These are phyloP conservation scores for Lodderomyces theae DNA, from an alignment of 1,139 yeast genomes.

Conservation along the genomic window DNA sequence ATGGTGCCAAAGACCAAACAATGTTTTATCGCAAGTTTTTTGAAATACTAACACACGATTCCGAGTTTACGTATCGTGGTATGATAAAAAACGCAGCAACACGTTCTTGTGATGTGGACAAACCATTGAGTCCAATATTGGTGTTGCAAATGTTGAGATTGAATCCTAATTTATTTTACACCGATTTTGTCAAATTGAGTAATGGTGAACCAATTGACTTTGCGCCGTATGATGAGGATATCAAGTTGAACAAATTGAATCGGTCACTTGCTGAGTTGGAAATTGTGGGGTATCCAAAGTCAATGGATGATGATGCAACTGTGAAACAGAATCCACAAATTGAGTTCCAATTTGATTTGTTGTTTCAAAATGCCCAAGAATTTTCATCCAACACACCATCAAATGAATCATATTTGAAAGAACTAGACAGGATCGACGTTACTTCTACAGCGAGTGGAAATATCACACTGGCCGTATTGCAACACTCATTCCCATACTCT, in stretches of 20 bases:
- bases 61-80: constrained; percentile 26
- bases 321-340: neutral
- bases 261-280: neutral
- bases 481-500: neutral
- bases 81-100: constrained; percentile 44
- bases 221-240: constrained; percentile 32
- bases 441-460: too few relatives aligned
- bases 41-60: constrained; percentile 28
- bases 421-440: too few relatives aligned
- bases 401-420: neutral
- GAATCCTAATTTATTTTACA: constrained; percentile 29
- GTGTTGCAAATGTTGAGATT: constrained; percentile 35
- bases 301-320: neutral
- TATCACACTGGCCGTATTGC: too few relatives aligned
- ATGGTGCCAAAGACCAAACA: constrained; percentile 54
- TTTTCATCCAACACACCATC: neutral
- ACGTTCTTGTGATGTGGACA: constrained; percentile 48
- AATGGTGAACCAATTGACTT: constrained; percentile 47
- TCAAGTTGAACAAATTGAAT: neutral
- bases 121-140: constrained; percentile 42
- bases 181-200: constrained; percentile 47
- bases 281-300: neutral
- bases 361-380: constrained; percentile 1
- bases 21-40: constrained; percentile 51
- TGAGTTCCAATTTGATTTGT: constrained; percentile 1